These are phyloP conservation scores for Corinectria fuckeliana DNA, from an alignment of 2,329 filamentous ascomycete species.

Conservation along the genomic window DNA sequence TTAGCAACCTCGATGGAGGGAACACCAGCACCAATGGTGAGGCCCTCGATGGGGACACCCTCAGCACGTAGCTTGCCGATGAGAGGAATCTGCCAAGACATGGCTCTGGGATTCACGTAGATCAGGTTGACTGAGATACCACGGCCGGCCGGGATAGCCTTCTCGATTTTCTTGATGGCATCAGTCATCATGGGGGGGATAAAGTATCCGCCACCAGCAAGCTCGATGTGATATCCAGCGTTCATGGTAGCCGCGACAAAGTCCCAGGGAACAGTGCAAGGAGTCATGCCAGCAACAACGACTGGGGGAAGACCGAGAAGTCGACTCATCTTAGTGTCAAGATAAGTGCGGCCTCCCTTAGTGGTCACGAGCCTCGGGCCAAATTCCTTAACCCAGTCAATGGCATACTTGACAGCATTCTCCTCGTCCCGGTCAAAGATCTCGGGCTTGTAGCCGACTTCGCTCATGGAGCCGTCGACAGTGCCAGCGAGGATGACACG, in stretches of 20 bases:
- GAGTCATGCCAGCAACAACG: slow-evolving; percentile 94
- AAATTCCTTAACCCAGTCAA: slow-evolving; percentile 97
- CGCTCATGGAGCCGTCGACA: slow-evolving; percentile 87
- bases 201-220: slow-evolving; percentile 90
- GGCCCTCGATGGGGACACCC: slow-evolving; percentile 87
- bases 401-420: slow-evolving; percentile 91
- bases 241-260: slow-evolving; percentile 94
- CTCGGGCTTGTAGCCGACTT: slow-evolving; percentile 97
- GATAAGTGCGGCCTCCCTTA: slow-evolving; percentile 85
- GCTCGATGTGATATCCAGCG: slow-evolving; percentile 91
- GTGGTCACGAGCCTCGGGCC: slow-evolving; percentile 92
- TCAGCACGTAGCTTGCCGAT: slow-evolving; percentile 81
- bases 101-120: slow-evolving; percentile 87
- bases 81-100: slow-evolving; percentile 91
- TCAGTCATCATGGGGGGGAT: slow-evolving; percentile 82
- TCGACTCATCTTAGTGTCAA: slow-evolving; percentile 96
- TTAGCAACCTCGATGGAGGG: slow-evolving; percentile 92
- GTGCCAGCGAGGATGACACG: slow-evolving; percentile 93
- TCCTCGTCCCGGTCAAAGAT: slow-evolving; percentile 96
- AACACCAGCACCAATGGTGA: slow-evolving; percentile 92
- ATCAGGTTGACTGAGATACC: slow-evolving; percentile 92
- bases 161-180: slow-evolving; percentile 84
- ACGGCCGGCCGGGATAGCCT: slow-evolving; percentile 80
- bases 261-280: slow-evolving; percentile 86
- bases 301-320: slow-evolving; percentile 84